Percentiles rank a stretch among this genome's conserved stretches.
Evolutionary conservation across 805 yeast genomes (phyloP).

Genomic region (Pichia membranifaciens): DNA sequence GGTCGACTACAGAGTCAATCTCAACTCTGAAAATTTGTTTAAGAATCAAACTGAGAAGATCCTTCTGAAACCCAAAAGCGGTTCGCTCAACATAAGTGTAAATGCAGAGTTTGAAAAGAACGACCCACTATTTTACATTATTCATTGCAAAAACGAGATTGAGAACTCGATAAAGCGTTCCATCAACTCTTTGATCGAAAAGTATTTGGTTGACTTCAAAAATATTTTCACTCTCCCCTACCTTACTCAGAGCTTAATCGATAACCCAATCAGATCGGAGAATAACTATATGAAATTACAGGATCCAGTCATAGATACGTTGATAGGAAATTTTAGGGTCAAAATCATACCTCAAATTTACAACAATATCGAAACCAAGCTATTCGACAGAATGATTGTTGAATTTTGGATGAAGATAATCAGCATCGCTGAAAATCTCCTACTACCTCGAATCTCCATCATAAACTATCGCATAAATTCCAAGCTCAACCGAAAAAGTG

Average conservation of each 20-base stretch:
- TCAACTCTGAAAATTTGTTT: constrained; percentile 6
- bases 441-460: constrained; percentile 55
- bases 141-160: constrained; percentile 64
- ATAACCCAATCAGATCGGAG: constrained; percentile 18
- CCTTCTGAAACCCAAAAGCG: constrained; percentile 34
- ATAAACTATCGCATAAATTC: constrained; percentile 9
- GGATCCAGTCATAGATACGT: constrained; percentile 22
- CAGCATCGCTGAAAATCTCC: constrained; percentile 58
- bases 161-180: constrained; percentile 60
- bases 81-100: constrained; percentile 58
- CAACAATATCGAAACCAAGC: constrained; percentile 27
- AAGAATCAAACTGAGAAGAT: constrained; percentile 18
- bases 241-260: constrained; percentile 21
- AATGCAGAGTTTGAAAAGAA: constrained; percentile 74
- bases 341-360: constrained; percentile 23
- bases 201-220: constrained; percentile 60
- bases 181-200: constrained; percentile 63
- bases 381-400: constrained; percentile 25
- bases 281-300: constrained; percentile 18
- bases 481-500: constrained; percentile 13
- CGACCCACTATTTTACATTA: constrained; percentile 78
- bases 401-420: constrained; percentile 79
- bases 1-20: constrained; percentile 11
- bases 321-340: constrained; percentile 21
- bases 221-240: constrained; percentile 33